A percentile compares a stretch with the other conserved stretches of the same genome.
Evolutionary conservation across 2,329 filamentous ascomycete genomes (phyloP).

Genomic region (Plenodomus lindquistii): DNA sequence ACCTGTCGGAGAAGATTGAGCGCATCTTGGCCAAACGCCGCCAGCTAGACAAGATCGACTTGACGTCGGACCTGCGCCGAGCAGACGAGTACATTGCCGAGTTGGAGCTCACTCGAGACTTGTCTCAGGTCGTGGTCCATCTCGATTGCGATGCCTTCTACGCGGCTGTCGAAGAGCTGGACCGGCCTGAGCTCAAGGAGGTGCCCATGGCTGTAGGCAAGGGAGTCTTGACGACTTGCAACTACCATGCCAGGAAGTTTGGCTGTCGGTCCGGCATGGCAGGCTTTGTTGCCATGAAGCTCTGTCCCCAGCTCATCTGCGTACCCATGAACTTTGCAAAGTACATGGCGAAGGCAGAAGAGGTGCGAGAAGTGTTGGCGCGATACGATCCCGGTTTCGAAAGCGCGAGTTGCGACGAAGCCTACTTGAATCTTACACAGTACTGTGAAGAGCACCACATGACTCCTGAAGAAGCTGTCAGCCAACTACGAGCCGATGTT

Average conservation of each 20-base stretch:
- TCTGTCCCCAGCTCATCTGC: constrained; percentile 84
- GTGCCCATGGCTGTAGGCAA: constrained; percentile 90
- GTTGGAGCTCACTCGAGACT: constrained; percentile 76
- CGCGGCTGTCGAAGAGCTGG: constrained; percentile 80
- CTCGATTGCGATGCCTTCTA: constrained; percentile 98
- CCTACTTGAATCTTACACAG: constrained; percentile 88
- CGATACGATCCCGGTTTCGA: constrained; percentile 92
- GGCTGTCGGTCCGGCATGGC: constrained; percentile 96
- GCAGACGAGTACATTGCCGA: constrained; percentile 82
- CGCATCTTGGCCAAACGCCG: constrained; percentile 75
- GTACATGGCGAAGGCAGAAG: constrained; percentile 85
- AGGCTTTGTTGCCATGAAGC: constrained; percentile 89
- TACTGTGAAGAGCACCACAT: constrained; percentile 75
- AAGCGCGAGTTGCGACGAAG: constrained; percentile 93
- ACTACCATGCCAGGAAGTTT: constrained; percentile 87
- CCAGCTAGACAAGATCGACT: constrained; percentile 74
- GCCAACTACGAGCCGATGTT: constrained; percentile 77
- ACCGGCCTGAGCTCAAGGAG: constrained; percentile 78
- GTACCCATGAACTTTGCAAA: constrained; percentile 87
- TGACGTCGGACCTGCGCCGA: constrained; percentile 71
- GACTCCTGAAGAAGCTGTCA: constrained; percentile 72
- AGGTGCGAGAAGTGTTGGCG: constrained; percentile 79
- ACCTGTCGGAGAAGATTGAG: constrained; percentile 83
- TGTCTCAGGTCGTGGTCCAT: constrained; percentile 85
- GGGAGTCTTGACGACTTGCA: constrained; percentile 72